These are phyloP conservation scores for Penicillium sp. DNA, from an alignment of 2,329 filamentous ascomycete species.

Conservation along the genomic window DNA sequence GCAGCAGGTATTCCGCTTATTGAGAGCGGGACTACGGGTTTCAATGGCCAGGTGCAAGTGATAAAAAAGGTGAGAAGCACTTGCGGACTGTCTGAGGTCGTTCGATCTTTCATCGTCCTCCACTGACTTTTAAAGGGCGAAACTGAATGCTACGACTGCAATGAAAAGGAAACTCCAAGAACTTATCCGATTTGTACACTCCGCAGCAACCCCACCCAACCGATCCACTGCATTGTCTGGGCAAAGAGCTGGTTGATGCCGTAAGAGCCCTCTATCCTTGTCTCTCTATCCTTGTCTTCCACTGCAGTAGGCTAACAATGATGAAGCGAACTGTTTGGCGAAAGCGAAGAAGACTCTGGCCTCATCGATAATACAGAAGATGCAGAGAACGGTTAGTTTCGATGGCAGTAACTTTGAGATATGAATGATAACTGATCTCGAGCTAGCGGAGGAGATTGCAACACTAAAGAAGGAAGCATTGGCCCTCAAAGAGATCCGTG, in stretches of 20 bases:
- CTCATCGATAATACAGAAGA: slow-evolving; percentile 80
- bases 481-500: slow-evolving; percentile 79
- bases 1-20: slow-evolving; percentile 88
- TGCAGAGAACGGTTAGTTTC: slow-evolving; percentile 71
- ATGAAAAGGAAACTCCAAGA: slow-evolving; percentile 85
- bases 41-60: slow-evolving; percentile 96
- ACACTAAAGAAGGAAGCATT: slow-evolving; percentile 83
- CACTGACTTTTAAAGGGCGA: slow-evolving; percentile 58
- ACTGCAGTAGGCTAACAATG: slow-evolving; percentile 24
- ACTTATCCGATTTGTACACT: slow-evolving; percentile 97
- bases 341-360: slow-evolving; percentile 81
- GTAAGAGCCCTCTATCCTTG: slow-evolving; percentile 44
- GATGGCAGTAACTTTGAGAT: background rate
- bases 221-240: slow-evolving; percentile 99
- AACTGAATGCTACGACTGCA: slow-evolving; percentile 97
- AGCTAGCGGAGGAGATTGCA: slow-evolving; percentile 74
- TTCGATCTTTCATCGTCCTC: background rate
- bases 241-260: slow-evolving; percentile 94
- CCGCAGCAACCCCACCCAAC: slow-evolving; percentile 90
- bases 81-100: background rate
- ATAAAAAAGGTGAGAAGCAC: slow-evolving; percentile 71
- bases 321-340: slow-evolving; percentile 79
- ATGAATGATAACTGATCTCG: slow-evolving; percentile 22
- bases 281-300: background rate
- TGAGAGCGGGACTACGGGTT: slow-evolving; percentile 96